phyloP scores from a whole-genome alignment of 2,329 filamentous ascomycete species.

The Paecilomyces formosus region DNA sequence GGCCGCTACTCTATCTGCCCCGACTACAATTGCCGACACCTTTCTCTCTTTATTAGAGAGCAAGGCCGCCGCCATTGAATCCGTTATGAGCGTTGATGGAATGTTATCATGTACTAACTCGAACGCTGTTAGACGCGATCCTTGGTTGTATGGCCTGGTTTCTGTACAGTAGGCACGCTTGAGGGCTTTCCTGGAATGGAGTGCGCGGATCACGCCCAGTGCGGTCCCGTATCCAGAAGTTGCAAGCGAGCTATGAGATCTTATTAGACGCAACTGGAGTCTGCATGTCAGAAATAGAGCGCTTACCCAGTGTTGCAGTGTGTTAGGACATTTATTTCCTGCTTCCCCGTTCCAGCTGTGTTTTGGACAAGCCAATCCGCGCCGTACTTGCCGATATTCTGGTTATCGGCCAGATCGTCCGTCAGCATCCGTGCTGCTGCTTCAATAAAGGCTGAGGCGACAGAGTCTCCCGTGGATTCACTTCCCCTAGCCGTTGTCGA shows the following conservation, averaged over 20 bases:
- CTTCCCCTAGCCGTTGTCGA: slow-evolving; percentile 34
- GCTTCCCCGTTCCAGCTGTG: slow-evolving; percentile 40
- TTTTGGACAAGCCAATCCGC: slow-evolving; percentile 72
- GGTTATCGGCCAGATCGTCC: slow-evolving; percentile 81
- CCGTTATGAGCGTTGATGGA: slow-evolving; percentile 83
- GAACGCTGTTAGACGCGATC: slow-evolving; percentile 87
- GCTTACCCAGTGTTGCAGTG: slow-evolving; percentile 92
- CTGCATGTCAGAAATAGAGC: background rate
- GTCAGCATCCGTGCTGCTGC: slow-evolving; percentile 81
- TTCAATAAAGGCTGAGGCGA: slow-evolving; percentile 65
- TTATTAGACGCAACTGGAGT: background rate
- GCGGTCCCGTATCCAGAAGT: slow-evolving; percentile 98
- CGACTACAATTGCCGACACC: slow-evolving; percentile 83
- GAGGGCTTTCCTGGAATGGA: slow-evolving; percentile 60
- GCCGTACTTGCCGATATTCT: slow-evolving; percentile 74
- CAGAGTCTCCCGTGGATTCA: slow-evolving; percentile 32
- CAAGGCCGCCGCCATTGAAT: slow-evolving; percentile 91
- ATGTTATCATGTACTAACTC: slow-evolving; percentile 93
- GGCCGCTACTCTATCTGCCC: slow-evolving; percentile 87
- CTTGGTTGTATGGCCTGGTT: slow-evolving; percentile 96
- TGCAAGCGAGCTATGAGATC: slow-evolving; percentile 62
- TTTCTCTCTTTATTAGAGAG: slow-evolving; percentile 55
- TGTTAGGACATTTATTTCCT: slow-evolving; percentile 73
- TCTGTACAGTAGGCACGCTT: slow-evolving; percentile 92
- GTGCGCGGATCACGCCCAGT: slow-evolving; percentile 81